These are phyloP conservation scores for Botrytis tulipae DNA, from an alignment of 2,329 filamentous ascomycete genomes.

Conservation along the genomic window DNA sequence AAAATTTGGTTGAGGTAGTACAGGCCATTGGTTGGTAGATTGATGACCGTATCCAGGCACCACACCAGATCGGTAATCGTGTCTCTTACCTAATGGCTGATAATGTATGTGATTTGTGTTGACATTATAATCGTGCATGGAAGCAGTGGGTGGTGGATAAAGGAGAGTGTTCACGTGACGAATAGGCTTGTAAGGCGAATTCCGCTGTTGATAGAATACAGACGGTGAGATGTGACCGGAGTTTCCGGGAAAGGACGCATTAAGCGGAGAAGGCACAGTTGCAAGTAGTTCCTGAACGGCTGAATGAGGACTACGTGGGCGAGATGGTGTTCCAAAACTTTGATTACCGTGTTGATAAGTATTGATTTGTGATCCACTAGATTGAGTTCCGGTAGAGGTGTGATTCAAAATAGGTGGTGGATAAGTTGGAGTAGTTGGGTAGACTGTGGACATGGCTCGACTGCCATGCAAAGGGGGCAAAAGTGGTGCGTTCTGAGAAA, in stretches of 20 bases:
- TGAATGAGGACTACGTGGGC: conserved; percentile 37
- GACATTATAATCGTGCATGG: conserved; percentile 72
- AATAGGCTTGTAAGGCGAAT: conserved; percentile 90
- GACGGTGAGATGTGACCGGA: conserved; percentile 68
- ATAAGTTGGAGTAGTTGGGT: conserved; percentile 53
- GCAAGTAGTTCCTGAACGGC: conserved; percentile 37
- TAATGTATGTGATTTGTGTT: conserved; percentile 73
- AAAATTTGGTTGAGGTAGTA: conserved; percentile 40
- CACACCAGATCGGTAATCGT: conserved; percentile 66
- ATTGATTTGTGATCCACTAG: conserved; percentile 14
- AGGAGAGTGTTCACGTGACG: conserved; percentile 88
- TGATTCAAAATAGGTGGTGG: conserved; percentile 43
- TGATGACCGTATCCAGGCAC: conserved; percentile 57
- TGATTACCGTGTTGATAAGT: conserved; percentile 16
- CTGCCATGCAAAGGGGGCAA: conserved; percentile 33
- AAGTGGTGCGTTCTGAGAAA: conserved; percentile 33
- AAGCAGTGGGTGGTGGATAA: conserved; percentile 78
- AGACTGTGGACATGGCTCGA: conserved; percentile 77
- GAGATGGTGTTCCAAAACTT: conserved; percentile 37
- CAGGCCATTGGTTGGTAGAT: conserved; percentile 33
- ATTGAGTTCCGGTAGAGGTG: conserved; percentile 32
- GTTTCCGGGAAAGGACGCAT: conserved; percentile 44
- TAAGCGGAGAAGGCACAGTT: conserved; percentile 40
- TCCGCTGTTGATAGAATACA: conserved; percentile 80
- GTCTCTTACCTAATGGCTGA: conserved; percentile 69